Evolutionary conservation across 352 stramenopile genomes (phyloP).

Genomic region (Phytophthora cryptogea): DNA sequence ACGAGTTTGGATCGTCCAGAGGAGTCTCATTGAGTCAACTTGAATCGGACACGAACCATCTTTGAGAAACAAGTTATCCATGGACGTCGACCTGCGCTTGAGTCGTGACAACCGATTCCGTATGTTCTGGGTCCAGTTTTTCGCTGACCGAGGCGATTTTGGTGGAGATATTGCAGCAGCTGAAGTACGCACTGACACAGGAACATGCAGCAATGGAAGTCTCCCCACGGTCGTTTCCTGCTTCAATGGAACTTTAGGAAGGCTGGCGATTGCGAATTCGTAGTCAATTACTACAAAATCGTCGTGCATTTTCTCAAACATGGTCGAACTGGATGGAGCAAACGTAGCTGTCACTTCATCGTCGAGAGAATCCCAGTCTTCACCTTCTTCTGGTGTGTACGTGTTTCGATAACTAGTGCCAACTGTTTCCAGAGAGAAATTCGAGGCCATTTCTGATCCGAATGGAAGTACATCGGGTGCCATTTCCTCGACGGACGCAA

Average conservation of each 20-base stretch:
- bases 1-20: constrained; percentile 81
- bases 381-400: constrained; percentile 19
- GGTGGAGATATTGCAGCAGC: constrained; percentile 11
- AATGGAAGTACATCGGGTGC: constrained; percentile 35
- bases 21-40: constrained; percentile 79
- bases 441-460: constrained; percentile 31
- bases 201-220: constrained; percentile 23
- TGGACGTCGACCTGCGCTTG: constrained; percentile 66
- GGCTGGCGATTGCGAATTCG: constrained; percentile 37
- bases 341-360: constrained; percentile 40
- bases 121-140: constrained; percentile 60
- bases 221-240: constrained; percentile 9
- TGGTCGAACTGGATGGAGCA: constrained; percentile 18
- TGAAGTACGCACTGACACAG: constrained; percentile 14
- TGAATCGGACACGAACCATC: constrained; percentile 79
- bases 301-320: constrained; percentile 54
- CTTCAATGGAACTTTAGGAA: constrained; percentile 22
- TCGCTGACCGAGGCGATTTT: constrained; percentile 40
- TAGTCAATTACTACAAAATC: constrained; percentile 55
- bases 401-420: constrained; percentile 64
- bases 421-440: constrained; percentile 68
- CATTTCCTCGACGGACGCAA: constrained; percentile 9
- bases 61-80: constrained; percentile 74
- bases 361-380: constrained; percentile 27
- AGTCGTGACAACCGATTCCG: constrained; percentile 54